Conservation (phyloP, 805 yeast species). For the Candida anglica region DNA sequence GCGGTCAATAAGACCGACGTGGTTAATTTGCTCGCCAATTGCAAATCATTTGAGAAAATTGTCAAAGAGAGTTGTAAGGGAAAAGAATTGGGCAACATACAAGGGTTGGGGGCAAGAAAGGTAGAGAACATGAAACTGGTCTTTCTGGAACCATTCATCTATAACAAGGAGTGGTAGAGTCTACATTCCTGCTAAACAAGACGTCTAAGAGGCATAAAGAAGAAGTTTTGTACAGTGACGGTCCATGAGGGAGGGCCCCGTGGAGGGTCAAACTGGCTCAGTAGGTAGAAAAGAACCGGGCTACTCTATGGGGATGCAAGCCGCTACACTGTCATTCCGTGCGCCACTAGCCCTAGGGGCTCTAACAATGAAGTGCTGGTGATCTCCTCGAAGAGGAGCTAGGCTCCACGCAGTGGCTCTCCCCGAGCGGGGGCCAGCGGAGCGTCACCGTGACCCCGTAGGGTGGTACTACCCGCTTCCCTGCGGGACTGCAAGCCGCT, state of each 20-base stretch:
- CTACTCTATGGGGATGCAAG: too few species aligned
- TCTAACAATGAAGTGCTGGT: too few species aligned
- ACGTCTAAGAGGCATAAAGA: too few species aligned
- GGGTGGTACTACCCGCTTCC: too few species aligned
- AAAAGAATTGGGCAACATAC: conserved; percentile 18
- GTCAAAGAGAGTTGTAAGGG: conserved; percentile 23
- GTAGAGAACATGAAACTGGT: conserved; percentile 34
- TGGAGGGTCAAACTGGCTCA: too few species aligned
- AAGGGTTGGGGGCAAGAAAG: conserved; percentile 49
- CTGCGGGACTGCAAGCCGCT: neutral
- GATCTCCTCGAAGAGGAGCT: too few species aligned
- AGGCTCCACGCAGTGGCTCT: neutral
- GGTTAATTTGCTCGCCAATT: conserved; percentile 46
- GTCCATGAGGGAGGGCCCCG: too few species aligned
- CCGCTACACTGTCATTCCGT: too few species aligned
- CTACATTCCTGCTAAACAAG: too few species aligned
- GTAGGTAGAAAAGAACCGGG: too few species aligned
- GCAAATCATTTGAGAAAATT: conserved; percentile 39
- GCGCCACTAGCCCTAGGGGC: too few species aligned
- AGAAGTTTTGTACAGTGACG: too few species aligned
- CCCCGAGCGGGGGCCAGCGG: conserved; percentile 3
- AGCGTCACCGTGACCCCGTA: neutral
- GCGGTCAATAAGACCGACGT: conserved; percentile 54
- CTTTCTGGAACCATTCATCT: conserved; percentile 49
- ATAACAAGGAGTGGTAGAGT: conserved; percentile 40